These are phyloP conservation scores for Pseudozyma tsukubaensis DNA, from an alignment of 1,284 basidiomycete genomes.

Conservation along the genomic window DNA sequence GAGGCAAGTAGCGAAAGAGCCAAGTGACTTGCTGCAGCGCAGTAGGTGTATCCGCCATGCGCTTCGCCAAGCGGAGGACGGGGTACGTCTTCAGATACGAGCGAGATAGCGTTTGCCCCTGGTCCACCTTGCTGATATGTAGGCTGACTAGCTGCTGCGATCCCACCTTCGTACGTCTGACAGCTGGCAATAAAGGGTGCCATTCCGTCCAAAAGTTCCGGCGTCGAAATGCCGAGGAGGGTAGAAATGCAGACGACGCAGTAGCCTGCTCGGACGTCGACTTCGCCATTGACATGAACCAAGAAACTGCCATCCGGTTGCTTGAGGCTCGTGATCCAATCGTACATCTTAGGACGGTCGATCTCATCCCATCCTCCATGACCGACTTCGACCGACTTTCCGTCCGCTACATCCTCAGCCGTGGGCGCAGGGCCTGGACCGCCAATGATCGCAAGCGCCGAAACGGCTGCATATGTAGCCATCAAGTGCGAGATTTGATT, in stretches of 20 bases:
- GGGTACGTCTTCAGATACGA: conserved; percentile 66
- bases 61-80: conserved; percentile 85
- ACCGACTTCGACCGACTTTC: conserved; percentile 72
- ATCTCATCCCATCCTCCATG: conserved; percentile 69
- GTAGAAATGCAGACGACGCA: conserved; percentile 80
- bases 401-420: conserved; percentile 64
- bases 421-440: conserved; percentile 70
- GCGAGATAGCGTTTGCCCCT: conserved; percentile 18
- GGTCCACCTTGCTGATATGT: conserved; percentile 66
- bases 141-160: conserved; percentile 84
- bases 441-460: conserved; percentile 84
- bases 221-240: conserved; percentile 84
- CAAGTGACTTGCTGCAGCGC: conserved; percentile 85
- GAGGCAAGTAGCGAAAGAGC: conserved; percentile 74
- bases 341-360: conserved; percentile 76
- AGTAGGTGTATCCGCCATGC: conserved; percentile 97
- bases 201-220: conserved; percentile 78
- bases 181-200: conserved; percentile 76
- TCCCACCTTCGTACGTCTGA: conserved; percentile 98
- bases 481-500: conserved; percentile 88
- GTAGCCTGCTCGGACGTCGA: conserved; percentile 88
- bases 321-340: conserved; percentile 92
- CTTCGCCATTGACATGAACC: conserved; percentile 87
- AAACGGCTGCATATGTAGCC: conserved; percentile 89
- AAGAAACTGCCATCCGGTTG: conserved; percentile 93